Evolutionary conservation across 768 basidiomycete species (phyloP).

Genomic region (Phaffia australis): DNA sequence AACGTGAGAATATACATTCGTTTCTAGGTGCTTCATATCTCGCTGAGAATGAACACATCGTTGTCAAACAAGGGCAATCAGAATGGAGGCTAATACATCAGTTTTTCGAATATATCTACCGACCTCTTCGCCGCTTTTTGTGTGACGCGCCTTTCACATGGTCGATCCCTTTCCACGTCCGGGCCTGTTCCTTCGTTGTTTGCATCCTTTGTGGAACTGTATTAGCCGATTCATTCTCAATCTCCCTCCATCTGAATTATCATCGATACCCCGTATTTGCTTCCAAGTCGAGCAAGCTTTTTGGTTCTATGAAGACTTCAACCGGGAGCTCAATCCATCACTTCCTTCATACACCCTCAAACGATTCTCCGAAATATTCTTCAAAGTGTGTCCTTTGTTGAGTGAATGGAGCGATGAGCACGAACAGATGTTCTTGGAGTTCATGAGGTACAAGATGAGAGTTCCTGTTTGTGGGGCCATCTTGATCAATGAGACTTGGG

Average conservation of each 20-base stretch:
- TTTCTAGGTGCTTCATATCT: conserved; percentile 7
- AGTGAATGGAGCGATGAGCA: conserved; percentile 74
- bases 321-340: conserved; percentile 69
- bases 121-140: conserved; percentile 5
- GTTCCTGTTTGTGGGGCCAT: conserved; percentile 98
- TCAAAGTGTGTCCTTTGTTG: conserved; percentile 70
- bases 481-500: conserved; percentile 81
- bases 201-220: conserved; percentile 27
- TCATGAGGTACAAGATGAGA: conserved; percentile 91
- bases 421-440: conserved; percentile 72
- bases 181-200: conserved; percentile 33
- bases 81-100: neutral
- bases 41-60: conserved; percentile 17
- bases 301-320: conserved; percentile 99
- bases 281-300: conserved; percentile 99
- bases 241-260: conserved; percentile 83
- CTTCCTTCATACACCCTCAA: conserved; percentile 82
- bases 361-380: conserved; percentile 84
- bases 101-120: neutral
- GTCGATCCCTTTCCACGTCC: conserved; percentile 28
- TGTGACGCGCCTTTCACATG: conserved; percentile 29
- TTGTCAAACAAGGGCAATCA: conserved; percentile 14
- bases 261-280: conserved; percentile 82
- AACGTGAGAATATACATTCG: conserved; percentile 45
- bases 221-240: conserved; percentile 89